Base-by-base conservation (phyloP, 1,284 basidiomycete genomes). In the Cryptococcus amylolentus region DNA sequence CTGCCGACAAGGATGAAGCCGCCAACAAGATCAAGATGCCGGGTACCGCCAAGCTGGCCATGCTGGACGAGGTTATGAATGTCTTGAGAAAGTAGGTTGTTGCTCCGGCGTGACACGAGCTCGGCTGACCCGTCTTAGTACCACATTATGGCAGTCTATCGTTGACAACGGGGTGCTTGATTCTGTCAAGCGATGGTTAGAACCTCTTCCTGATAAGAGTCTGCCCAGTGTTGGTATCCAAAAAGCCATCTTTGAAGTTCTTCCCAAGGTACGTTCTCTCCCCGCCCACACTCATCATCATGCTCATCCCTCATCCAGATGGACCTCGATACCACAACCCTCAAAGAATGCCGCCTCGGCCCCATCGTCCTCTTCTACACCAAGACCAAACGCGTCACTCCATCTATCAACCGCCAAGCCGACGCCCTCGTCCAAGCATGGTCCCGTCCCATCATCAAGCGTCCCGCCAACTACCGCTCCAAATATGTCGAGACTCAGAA, bases 171-270 rank as follows among this genome's bases (percentile, higher is more conserved):
- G 95, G 63, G 72, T 98, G 38, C 83, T 99, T 28, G 90, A 93
- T 67, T 92, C 88, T 4, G 92, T 98, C 54, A 84, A 85, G 54
- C 81, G 85, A 41, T 99, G 93, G 92, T 86, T 99, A 4, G 95
- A 98, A 69, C 95, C 96, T 1, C 84, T 98, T 10, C 89, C 88
- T 0, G 93, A 97, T 78, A 84, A 84, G 51, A 94, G 91, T 2
- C 83, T 99, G 5, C 95, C 96, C 0, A 91, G 92, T 3, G 84
- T 98, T 52, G 97, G 95, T 75, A 97, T 98, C 69, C 95, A 98
- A 73, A 86, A 87, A 52, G 89, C 94, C 55, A 86, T 98, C 64
- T 94, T 98, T 77, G 83, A 86, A 43, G 84, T 88, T 52, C 80
- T 98, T 23, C 83, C 82, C 58, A 89, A 88, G 64, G 78, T 80